A percentile compares a stretch with the other conserved stretches of the same genome.
These are phyloP conservation scores for Panicum miliaceum DNA, from an alignment of 176 grass and related monocot species.

Conservation along the genomic window DNA sequence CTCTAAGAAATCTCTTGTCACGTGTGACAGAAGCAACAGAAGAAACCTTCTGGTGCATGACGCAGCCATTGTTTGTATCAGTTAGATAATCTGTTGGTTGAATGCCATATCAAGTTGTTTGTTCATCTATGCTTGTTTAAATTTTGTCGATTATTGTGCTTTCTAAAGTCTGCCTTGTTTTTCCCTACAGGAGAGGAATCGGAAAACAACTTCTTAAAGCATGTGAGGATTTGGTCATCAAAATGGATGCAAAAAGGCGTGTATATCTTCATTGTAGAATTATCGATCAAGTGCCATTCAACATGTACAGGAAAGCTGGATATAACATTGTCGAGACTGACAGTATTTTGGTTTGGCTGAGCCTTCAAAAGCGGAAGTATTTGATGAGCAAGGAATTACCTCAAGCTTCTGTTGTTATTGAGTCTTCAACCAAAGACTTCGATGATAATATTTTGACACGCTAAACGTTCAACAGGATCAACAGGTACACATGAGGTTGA, in stretches of 20 bases:
- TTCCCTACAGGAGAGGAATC: conserved; percentile 61
- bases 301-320: conserved; percentile 80
- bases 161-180: conserved; percentile 21
- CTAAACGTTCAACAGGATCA: conserved; percentile 17
- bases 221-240: conserved; percentile 71
- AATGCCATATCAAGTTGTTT: not conserved
- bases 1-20: not conserved
- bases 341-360: conserved; percentile 81
- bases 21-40: not conserved
- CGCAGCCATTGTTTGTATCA: not conserved
- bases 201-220: conserved; percentile 77
- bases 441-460: conserved; percentile 42
- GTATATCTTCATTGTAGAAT: conserved; percentile 90
- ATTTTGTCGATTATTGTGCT: not conserved
- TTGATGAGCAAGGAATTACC: conserved; percentile 79
- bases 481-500: conserved; percentile 47
- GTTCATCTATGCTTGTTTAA: not conserved
- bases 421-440: conserved; percentile 24
- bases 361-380: conserved; percentile 75
- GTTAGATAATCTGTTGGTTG: not conserved
- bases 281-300: conserved; percentile 69
- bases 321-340: conserved; percentile 65
- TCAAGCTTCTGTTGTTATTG: conserved; percentile 27
- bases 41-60: not conserved
- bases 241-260: conserved; percentile 63